Percentiles rank a stretch among this genome's conserved stretches.
phyloP scores from a whole-genome alignment of 1,284 basidiomycete genomes.

The Cryptococcus depauperatus region DNA sequence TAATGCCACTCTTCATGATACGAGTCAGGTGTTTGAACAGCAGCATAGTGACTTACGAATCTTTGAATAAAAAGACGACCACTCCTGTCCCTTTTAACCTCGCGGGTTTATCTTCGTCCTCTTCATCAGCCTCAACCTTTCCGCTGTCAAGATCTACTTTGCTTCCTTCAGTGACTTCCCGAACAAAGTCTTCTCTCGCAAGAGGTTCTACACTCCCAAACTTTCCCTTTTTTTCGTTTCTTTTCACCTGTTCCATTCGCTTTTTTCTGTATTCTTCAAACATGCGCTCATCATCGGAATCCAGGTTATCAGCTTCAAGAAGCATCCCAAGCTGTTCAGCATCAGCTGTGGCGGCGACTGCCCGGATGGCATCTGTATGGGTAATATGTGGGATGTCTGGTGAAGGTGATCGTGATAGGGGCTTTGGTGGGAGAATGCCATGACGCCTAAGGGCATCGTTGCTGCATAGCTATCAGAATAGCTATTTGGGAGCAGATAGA shows the following conservation, averaged over 20 bases:
- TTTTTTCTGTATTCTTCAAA: slow-evolving; percentile 63
- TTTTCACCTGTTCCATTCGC: slow-evolving; percentile 59
- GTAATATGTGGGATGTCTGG: slow-evolving; percentile 53
- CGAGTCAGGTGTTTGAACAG: not conserved
- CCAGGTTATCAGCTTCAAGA: slow-evolving; percentile 59
- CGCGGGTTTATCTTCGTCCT: slow-evolving; percentile 28
- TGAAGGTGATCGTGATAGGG: slow-evolving; percentile 55
- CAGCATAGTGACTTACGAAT: slow-evolving; percentile 43
- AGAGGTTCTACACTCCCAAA: slow-evolving; percentile 88
- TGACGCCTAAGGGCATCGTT: slow-evolving; percentile 87
- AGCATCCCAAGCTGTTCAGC: slow-evolving; percentile 56
- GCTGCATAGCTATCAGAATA: slow-evolving; percentile 46
- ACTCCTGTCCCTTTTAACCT: slow-evolving; percentile 49
- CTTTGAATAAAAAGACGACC: slow-evolving; percentile 52
- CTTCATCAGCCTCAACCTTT: slow-evolving; percentile 29
- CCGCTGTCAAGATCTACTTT: slow-evolving; percentile 58
- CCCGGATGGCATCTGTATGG: slow-evolving; percentile 45
- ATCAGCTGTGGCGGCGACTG: slow-evolving; percentile 50
- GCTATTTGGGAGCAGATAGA: slow-evolving; percentile 5
- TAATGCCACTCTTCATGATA: slow-evolving; percentile 55
- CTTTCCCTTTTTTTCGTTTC: slow-evolving; percentile 56
- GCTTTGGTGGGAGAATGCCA: slow-evolving; percentile 75
- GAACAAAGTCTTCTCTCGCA: slow-evolving; percentile 83
- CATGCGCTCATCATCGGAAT: slow-evolving; percentile 70
- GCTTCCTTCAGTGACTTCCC: slow-evolving; percentile 91